Base-by-base conservation (phyloP, 148 eudicot genomes). In the Camellia japonica region DNA sequence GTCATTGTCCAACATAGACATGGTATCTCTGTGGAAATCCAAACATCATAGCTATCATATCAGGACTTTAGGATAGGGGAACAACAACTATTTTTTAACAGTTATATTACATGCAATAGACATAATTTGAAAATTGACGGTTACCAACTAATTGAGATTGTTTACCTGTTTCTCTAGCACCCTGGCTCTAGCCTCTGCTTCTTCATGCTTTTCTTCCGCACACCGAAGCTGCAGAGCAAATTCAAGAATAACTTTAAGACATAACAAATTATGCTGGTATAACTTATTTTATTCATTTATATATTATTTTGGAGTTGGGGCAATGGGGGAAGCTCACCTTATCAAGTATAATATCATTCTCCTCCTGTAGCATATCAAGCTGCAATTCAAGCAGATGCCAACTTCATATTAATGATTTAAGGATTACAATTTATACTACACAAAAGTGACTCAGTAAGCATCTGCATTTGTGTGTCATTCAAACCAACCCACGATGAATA, bases 291-390 rank as follows among this genome's bases (percentile, higher is more conserved):
- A n/a, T 8, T 46, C 10, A 46, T 44, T 7, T 18, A 56, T 43
- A 10, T 19, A 4, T 69, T 52, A 41, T 5, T 47, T 80, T 71
- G 16, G 15, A 43, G 58, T 56, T 38, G 64, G 67, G 66, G 43
- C 68, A 54, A 20, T 61, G 73, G 30, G 44, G 78, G 79, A 71
- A 75, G 54, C 76, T 80, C 80, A 92, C 99, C 94, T 91, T 91
- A 76, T 94, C 98, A 76, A 90, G 80, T 59, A 97, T 82, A 75
- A 80, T 78, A 44, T 92, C 98, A 88, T 97, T 94, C 87, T 97
- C 99, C 84, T 94, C 98, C 84, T 94, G 99, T 78, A 97, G 89
- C 92, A 94, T 89, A 83, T 97, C 99, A 79, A 97, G 89, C 99
- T 97, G 99, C 93, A 92, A 83, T 75, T 67, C 49, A 61, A 78